These are phyloP conservation scores for Rhizopus sp. DNA, from an alignment of 371 early-diverging fungal genomes.

Conservation along the genomic window DNA sequence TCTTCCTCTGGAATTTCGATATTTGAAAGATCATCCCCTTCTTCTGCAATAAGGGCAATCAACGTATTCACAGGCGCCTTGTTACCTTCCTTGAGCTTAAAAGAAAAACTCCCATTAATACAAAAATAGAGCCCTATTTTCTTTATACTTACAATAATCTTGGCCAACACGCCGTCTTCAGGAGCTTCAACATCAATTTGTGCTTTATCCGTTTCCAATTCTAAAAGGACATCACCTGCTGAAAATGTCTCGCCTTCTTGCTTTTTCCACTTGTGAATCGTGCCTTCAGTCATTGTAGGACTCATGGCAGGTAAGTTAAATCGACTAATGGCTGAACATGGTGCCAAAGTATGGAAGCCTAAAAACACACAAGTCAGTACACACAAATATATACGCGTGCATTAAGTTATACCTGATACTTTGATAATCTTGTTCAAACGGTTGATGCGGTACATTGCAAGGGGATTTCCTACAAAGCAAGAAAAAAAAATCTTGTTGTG, in stretches of 20 bases:
- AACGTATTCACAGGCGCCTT: slow-evolving; percentile 68
- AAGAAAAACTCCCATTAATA: slow-evolving; percentile 16
- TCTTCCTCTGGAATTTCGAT: slow-evolving; percentile 65
- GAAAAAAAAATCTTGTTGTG: slow-evolving; percentile 15
- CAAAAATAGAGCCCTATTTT: neutral
- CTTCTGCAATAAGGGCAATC: slow-evolving; percentile 89
- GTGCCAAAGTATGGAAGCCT: slow-evolving; percentile 65
- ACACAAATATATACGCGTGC: neutral
- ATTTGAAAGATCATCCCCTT: slow-evolving; percentile 83
- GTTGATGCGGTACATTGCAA: slow-evolving; percentile 20
- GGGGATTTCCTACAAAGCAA: slow-evolving; percentile 2
- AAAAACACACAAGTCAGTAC: neutral
- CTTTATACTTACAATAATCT: slow-evolving; percentile 71
- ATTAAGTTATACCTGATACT: slow-evolving; percentile 9
- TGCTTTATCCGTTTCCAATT: slow-evolving; percentile 97
- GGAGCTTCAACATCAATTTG: slow-evolving; percentile 96
- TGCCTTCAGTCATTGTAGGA: slow-evolving; percentile 98
- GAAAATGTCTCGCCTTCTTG: slow-evolving; percentile 83
- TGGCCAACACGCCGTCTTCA: slow-evolving; percentile 93
- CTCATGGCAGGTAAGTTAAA: slow-evolving; percentile 94
- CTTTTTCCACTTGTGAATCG: slow-evolving; percentile 88
- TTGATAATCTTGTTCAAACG: slow-evolving; percentile 11
- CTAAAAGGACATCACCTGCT: slow-evolving; percentile 88
- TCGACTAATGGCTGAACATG: slow-evolving; percentile 59
- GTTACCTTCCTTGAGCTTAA: slow-evolving; percentile 57